These are phyloP conservation scores for Arxiozyma slooffiae DNA, from an alignment of 1,139 yeast genomes.

Conservation along the genomic window DNA sequence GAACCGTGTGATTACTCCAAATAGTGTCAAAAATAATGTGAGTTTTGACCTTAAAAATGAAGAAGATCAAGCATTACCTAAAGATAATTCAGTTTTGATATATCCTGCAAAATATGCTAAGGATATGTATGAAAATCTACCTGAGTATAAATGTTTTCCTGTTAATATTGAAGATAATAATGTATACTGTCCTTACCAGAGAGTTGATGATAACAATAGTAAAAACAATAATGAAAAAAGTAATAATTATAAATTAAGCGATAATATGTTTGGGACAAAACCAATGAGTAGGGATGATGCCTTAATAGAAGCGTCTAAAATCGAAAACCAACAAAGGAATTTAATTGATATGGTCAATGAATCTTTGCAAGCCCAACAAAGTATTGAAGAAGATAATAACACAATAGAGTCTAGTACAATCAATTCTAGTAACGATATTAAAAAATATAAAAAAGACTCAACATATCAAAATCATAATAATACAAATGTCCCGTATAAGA, in stretches of 20 bases:
- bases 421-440: neutral
- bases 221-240: neutral
- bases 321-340: conserved; percentile 3
- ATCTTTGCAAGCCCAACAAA: neutral
- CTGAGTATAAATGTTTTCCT: conserved; percentile 26
- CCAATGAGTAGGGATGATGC: neutral
- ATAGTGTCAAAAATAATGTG: neutral
- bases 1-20: conserved; percentile 4
- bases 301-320: neutral
- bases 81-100: neutral
- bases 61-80: neutral
- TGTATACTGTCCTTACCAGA: conserved; percentile 1
- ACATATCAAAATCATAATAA: neutral
- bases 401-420: neutral
- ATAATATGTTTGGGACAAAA: neutral
- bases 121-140: conserved; percentile 23
- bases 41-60: neutral
- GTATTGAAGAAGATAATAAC: neutral
- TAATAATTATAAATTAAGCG: neutral
- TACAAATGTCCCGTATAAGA: neutral
- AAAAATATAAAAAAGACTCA: neutral
- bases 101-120: conserved; percentile 27
- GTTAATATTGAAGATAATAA: conserved; percentile 18
- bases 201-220: neutral
- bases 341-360: conserved; percentile 1